These are phyloP conservation scores for Debaryomycetaceae sp. DNA, from an alignment of 1,139 yeast genomes.

Conservation along the genomic window DNA sequence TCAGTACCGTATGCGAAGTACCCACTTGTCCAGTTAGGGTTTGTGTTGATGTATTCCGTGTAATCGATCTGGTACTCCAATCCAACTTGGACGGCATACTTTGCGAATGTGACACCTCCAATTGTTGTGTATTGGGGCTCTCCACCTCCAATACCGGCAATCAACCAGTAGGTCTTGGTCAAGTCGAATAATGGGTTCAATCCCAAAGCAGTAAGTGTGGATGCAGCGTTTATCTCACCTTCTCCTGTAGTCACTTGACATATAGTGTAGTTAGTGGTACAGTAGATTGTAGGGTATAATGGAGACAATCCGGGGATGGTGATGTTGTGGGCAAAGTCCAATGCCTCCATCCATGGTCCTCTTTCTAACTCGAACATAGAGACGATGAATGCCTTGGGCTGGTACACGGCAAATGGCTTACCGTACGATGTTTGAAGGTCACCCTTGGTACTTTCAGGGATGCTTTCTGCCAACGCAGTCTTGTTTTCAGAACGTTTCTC, in stretches of 20 bases:
- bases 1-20: conserved; percentile 56
- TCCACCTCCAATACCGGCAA: conserved; percentile 69
- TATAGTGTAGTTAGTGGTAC: conserved; percentile 49
- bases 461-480: conserved; percentile 13
- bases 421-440: conserved; percentile 25
- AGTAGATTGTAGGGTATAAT: conserved; percentile 52
- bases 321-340: conserved; percentile 49
- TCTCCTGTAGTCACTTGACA: conserved; percentile 69
- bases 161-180: conserved; percentile 55
- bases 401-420: conserved; percentile 36
- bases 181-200: conserved; percentile 56
- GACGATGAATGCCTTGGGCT: conserved; percentile 54
- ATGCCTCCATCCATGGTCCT: conserved; percentile 48
- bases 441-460: conserved; percentile 12
- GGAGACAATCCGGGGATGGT: conserved; percentile 67
- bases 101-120: conserved; percentile 61
- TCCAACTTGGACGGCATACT: conserved; percentile 61
- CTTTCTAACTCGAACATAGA: conserved; percentile 57
- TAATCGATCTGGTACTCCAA: conserved; percentile 54
- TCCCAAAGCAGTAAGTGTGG: conserved; percentile 53
- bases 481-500: conserved; percentile 16
- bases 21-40: conserved; percentile 59
- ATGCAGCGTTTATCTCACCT: conserved; percentile 67
- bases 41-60: conserved; percentile 43
- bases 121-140: conserved; percentile 45